Conservation (phyloP, 2,329 filamentous ascomycete genomes). For the Neonectria ditissima region DNA sequence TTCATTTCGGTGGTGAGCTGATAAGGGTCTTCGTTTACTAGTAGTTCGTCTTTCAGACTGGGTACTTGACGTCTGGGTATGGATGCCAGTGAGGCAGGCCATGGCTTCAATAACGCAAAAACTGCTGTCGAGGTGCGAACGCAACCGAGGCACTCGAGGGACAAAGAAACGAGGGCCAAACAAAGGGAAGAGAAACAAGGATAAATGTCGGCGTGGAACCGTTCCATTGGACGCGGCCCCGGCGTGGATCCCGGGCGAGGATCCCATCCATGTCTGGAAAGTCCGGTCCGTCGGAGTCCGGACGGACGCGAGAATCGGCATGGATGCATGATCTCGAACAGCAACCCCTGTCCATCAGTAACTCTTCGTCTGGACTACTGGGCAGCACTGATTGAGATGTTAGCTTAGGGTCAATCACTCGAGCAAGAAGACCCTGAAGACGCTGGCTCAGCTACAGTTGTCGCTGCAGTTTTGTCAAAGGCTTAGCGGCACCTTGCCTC, state of each 20-base stretch:
- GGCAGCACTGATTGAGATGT: too few species aligned
- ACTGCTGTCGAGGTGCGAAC: not conserved
- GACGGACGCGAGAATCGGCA: not conserved
- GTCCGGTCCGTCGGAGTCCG: not conserved
- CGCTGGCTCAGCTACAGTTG: not conserved
- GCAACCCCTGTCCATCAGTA: too few species aligned
- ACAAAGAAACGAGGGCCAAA: not conserved
- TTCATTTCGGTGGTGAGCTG: too few species aligned
- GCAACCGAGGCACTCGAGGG: not conserved
- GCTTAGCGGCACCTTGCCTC: not conserved
- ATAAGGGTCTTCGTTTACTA: too few species aligned
- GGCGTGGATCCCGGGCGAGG: not conserved
- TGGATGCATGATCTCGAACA: not conserved
- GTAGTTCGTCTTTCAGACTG: too few species aligned
- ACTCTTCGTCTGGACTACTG: not conserved
- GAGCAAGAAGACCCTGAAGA: not conserved
- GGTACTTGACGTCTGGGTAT: too few species aligned
- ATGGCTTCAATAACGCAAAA: too few species aligned
- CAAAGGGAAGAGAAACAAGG: not conserved
- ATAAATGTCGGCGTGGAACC: not conserved
- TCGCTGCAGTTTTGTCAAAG: not conserved
- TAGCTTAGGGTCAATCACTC: not conserved
- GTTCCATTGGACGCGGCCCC: too few species aligned
- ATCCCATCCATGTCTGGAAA: not conserved
- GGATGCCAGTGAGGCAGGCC: too few species aligned